These are phyloP conservation scores for Centella asiatica DNA, from an alignment of 129 eudicot species.

Conservation along the genomic window DNA sequence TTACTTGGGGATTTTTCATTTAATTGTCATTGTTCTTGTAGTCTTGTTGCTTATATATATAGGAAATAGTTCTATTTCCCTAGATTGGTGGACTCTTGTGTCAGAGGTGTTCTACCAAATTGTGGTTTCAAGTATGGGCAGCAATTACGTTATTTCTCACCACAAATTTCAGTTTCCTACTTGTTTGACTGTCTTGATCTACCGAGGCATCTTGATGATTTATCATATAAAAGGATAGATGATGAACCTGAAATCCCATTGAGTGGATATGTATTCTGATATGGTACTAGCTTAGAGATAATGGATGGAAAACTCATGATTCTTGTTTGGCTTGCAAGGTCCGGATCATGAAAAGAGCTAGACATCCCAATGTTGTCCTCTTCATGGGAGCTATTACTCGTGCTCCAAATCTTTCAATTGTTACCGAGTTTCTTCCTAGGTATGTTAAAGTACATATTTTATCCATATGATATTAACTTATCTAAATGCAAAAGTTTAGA, in stretches of 20 bases:
- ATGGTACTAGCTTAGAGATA: neutral
- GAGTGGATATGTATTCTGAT: neutral
- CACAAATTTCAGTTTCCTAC: no score
- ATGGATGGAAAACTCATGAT: neutral
- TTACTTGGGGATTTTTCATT: no score
- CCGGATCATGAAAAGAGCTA: constrained; percentile 80
- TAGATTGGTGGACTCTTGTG: no score
- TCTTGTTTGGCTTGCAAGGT: constrained; percentile 46
- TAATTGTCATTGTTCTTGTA: no score
- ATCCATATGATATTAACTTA: neutral
- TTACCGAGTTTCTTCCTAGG: constrained; percentile 99
- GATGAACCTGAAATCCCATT: no score
- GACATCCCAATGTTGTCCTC: constrained; percentile 97
- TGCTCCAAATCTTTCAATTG: constrained; percentile 91
- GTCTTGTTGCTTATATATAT: no score
- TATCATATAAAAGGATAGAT: no score
- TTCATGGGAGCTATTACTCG: constrained; percentile 99
- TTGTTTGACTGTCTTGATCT: no score
- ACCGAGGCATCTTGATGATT: no score
- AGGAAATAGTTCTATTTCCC: no score
- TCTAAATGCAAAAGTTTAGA: neutral
- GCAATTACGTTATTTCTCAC: no score
- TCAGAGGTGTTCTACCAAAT: neutral
- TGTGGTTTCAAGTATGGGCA: no score
- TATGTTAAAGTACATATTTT: constrained; percentile 27